Evolutionary conservation across 345 rosid species (phyloP).

Genomic region (Orychophragmus violaceus): DNA sequence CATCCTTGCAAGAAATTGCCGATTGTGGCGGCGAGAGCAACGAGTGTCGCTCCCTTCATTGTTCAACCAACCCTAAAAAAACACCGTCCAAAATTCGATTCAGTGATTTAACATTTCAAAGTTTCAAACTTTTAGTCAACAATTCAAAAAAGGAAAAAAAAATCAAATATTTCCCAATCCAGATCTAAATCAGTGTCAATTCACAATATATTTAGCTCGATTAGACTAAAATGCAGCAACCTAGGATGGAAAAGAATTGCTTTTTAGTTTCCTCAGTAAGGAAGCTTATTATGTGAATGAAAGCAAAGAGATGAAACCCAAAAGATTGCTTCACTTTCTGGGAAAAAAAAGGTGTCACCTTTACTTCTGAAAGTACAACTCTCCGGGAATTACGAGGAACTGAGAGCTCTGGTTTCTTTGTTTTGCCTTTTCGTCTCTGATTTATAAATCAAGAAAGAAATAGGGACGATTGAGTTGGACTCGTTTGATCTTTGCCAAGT

Average conservation of each 20-base stretch:
- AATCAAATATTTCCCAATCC: neutral
- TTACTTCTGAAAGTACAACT: slow-evolving; percentile 8
- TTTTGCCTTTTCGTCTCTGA: neutral
- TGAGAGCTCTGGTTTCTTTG: neutral
- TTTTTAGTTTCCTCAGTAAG: neutral
- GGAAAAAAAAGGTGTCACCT: slow-evolving; percentile 20
- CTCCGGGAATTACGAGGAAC: slow-evolving; percentile 2
- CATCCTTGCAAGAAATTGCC: slow-evolving; percentile 99
- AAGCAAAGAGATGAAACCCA: neutral
- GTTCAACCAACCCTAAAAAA: slow-evolving; percentile 25
- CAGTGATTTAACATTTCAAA: neutral
- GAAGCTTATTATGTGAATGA: neutral
- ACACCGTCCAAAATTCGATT: neutral
- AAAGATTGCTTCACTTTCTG: slow-evolving; percentile 24
- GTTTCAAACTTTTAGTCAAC: slow-evolving; percentile 9
- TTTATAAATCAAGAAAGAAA: slow-evolving; percentile 10
- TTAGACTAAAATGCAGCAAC: slow-evolving; percentile 6
- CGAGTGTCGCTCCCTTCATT: slow-evolving; percentile 80
- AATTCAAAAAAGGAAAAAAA: neutral
- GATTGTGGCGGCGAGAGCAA: slow-evolving; percentile 84
- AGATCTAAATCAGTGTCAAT: slow-evolving; percentile 10
- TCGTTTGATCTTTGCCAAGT: slow-evolving; percentile 14
- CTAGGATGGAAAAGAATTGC: neutral
- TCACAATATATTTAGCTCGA: neutral
- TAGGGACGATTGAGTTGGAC: neutral